phyloP scores from a whole-genome alignment of 192 early-diverging fungal species.

The Podila verticillata region DNA sequence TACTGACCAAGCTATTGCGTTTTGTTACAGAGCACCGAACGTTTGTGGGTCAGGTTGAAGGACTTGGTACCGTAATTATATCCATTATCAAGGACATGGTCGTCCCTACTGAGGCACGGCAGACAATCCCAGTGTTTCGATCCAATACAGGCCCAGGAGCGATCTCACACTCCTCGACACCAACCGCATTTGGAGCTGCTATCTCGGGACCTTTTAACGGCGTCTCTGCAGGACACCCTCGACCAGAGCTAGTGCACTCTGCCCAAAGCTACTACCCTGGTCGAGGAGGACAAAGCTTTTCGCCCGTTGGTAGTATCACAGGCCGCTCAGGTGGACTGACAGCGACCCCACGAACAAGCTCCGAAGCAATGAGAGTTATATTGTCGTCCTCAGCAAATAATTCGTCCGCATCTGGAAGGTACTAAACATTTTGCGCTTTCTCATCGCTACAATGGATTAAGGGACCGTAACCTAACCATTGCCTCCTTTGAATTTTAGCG shows the following conservation, averaged over 20 bases:
- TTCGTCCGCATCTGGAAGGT: slow-evolving; percentile 7
- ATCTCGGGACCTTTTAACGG: no score
- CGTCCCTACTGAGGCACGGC: slow-evolving; percentile 14
- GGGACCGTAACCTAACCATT: no score
- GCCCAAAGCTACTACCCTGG: slow-evolving; percentile 25
- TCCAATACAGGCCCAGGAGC: not conserved
- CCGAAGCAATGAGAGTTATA: slow-evolving; percentile 32
- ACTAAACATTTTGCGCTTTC: no score
- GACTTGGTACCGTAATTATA: slow-evolving; percentile 60
- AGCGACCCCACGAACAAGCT: slow-evolving; percentile 15
- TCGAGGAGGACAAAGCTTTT: slow-evolving; percentile 2
- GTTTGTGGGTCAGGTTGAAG: slow-evolving; percentile 57
- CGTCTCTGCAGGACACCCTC: not conserved
- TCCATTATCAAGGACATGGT: slow-evolving; percentile 63
- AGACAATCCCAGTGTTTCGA: not conserved
- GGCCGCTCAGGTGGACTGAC: not conserved
- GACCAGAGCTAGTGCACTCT: slow-evolving; percentile 22
- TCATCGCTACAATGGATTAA: no score
- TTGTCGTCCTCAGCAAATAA: slow-evolving; percentile 6
- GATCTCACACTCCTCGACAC: not conserved
- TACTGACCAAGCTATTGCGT: no score
- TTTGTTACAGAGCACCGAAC: slow-evolving; percentile 38
- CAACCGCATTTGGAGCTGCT: no score
- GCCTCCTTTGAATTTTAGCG: no score
- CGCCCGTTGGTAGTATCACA: not conserved